Evolutionary conservation across 2,329 filamentous ascomycete genomes (phyloP).

Genomic region (Botrytis medusae): DNA sequence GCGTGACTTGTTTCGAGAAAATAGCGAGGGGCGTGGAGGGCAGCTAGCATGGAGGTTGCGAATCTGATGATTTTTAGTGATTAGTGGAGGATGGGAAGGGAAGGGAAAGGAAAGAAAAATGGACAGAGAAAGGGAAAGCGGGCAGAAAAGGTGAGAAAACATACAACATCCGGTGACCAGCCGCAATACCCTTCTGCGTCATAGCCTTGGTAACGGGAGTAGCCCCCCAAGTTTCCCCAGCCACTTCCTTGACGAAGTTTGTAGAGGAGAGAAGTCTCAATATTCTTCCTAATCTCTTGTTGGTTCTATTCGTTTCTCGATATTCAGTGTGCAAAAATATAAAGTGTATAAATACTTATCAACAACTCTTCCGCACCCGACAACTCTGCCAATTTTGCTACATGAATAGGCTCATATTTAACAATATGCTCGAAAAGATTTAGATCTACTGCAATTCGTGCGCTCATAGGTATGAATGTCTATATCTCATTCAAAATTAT

Average conservation of each 20-base stretch:
- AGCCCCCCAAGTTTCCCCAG: not conserved
- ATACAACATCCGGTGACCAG: constrained; percentile 1
- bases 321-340: not conserved
- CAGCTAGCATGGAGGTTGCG: not conserved
- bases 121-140: not conserved
- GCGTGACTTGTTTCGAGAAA: not conserved
- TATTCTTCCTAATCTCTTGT: not conserved
- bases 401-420: not conserved
- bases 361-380: not conserved
- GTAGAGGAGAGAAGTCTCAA: not conserved
- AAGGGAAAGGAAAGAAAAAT: too few species aligned
- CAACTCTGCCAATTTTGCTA: not conserved
- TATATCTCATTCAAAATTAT: too few species aligned
- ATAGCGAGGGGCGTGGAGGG: not conserved
- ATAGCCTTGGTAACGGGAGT: not conserved
- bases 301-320: not conserved
- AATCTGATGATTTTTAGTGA: not conserved
- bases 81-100: not conserved
- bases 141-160: not conserved
- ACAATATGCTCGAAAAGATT: constrained; percentile 5
- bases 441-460: not conserved
- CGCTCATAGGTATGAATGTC: not conserved
- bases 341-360: not conserved
- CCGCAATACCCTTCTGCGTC: not conserved
- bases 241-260: constrained; percentile 1